Evolutionary conservation across 1,139 yeast species (phyloP).

Genomic region (Yamadazyma dendronema): DNA sequence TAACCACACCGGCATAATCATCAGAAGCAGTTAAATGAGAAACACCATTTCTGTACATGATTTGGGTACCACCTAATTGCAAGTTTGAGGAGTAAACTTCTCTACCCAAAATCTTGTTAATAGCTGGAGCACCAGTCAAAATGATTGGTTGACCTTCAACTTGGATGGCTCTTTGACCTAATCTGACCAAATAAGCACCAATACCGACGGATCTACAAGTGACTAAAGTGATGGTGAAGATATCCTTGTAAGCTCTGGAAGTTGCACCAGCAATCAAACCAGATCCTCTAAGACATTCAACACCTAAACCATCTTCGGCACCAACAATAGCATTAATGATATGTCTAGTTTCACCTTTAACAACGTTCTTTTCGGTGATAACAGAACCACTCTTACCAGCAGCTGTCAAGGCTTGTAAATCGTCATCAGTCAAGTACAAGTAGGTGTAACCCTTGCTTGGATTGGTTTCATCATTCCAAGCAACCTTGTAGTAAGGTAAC

Average conservation of each 20-base stretch:
- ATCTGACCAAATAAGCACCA: conserved; percentile 96
- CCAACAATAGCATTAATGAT: conserved; percentile 86
- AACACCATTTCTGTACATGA: conserved; percentile 97
- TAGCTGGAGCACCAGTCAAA: conserved; percentile 98
- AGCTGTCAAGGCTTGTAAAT: conserved; percentile 56
- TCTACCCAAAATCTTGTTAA: conserved; percentile 91
- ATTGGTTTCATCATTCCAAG: conserved; percentile 78
- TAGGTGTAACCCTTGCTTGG: conserved; percentile 89
- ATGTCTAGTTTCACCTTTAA: conserved; percentile 78
- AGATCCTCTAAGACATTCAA: conserved; percentile 95
- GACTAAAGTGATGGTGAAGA: conserved; percentile 92
- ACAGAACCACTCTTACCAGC: conserved; percentile 62
- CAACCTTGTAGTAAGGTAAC: conserved; percentile 83
- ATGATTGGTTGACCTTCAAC: conserved; percentile 98
- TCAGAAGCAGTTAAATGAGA: conserved; percentile 94
- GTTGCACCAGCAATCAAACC: conserved; percentile 99
- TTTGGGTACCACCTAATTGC: conserved; percentile 98
- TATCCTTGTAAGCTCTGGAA: conserved; percentile 94
- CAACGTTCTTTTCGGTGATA: conserved; percentile 76
- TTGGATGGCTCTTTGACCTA: conserved; percentile 98
- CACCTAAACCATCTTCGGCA: conserved; percentile 95
- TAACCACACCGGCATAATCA: conserved; percentile 94
- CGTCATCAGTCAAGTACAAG: conserved; percentile 75
- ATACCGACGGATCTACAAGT: conserved; percentile 99
- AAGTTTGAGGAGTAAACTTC: conserved; percentile 95